Evolutionary conservation across 1,139 yeast species (phyloP).

Genomic region (Yamadazyma spencermartinsiae): DNA sequence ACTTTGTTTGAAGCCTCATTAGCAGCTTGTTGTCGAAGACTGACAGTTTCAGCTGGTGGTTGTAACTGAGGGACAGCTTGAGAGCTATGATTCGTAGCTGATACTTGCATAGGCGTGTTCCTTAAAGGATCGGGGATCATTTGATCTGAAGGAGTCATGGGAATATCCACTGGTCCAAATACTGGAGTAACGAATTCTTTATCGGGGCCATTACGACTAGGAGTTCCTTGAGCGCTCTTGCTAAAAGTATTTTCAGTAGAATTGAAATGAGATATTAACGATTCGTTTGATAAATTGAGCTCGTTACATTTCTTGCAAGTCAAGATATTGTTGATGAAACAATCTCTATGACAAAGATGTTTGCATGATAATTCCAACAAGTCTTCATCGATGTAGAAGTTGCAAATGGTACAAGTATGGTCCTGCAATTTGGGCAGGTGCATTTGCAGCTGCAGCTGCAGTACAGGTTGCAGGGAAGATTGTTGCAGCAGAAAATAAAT

Average conservation of each 20-base stretch:
- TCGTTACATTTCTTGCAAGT: conserved; percentile 19
- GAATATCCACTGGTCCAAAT: conserved; percentile 17
- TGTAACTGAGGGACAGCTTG: conserved; percentile 5
- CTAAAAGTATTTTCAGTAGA: conserved; percentile 8
- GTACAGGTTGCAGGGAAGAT: conserved; percentile 6
- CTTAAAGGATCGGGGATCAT: conserved; percentile 26
- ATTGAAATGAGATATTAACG: conserved; percentile 2
- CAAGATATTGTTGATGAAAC: conserved; percentile 22
- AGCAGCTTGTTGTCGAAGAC: background rate
- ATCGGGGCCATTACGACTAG: background rate
- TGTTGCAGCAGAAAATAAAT: background rate
- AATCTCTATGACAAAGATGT: conserved; percentile 32
- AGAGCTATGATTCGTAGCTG: background rate
- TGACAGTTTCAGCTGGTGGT: conserved; percentile 2
- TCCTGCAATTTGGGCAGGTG: conserved; percentile 6
- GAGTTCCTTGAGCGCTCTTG: conserved; percentile 1
- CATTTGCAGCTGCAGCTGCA: conserved; percentile 1
- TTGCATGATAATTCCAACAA: conserved; percentile 27
- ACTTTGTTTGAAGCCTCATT: background rate
- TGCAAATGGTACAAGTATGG: conserved; percentile 29
- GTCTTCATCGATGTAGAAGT: conserved; percentile 28
- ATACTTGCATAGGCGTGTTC: conserved; percentile 10
- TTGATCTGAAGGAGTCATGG: conserved; percentile 27
- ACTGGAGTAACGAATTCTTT: conserved; percentile 11
- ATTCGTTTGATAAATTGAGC: conserved; percentile 2